These are phyloP conservation scores for Psilocybe azurescens DNA, from an alignment of 768 basidiomycete species.

Conservation along the genomic window DNA sequence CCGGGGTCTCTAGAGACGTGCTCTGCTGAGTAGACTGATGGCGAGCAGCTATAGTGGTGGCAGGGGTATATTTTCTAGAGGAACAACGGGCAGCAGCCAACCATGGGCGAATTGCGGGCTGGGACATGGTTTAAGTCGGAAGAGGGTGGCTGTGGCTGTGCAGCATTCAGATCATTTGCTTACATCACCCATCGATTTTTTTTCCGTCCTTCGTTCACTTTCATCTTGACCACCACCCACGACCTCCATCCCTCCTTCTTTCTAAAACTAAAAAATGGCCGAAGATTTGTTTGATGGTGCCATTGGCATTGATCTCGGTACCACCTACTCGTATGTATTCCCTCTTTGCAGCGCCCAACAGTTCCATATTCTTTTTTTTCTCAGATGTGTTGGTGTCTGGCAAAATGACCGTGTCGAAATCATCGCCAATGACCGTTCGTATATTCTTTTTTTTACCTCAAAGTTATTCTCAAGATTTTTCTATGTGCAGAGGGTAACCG, in stretches of 20 bases:
- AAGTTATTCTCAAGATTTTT: constrained; percentile 12
- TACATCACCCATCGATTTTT: constrained; percentile 65
- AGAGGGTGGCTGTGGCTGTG: constrained; percentile 48
- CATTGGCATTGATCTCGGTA: constrained; percentile 96
- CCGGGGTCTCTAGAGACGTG: constrained; percentile 45
- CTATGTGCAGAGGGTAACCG: constrained; percentile 86
- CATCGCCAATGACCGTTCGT: constrained; percentile 93
- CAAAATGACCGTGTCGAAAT: constrained; percentile 99
- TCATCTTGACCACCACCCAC: constrained; percentile 44
- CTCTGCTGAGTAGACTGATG: constrained; percentile 32
- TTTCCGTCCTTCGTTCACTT: constrained; percentile 44
- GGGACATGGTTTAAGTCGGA: constrained; percentile 39
- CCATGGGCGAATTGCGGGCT: constrained; percentile 41
- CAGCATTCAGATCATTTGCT: constrained; percentile 44
- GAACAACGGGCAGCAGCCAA: constrained; percentile 38
- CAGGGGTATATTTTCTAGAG: constrained; percentile 22
- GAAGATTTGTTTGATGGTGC: constrained; percentile 96
- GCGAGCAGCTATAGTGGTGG: constrained; percentile 21
- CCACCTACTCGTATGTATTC: constrained; percentile 82
- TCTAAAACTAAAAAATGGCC: constrained; percentile 62
- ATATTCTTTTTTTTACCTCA: neutral
- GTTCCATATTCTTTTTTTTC: constrained; percentile 34
- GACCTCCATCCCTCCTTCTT: constrained; percentile 32
- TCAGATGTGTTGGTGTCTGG: constrained; percentile 98
- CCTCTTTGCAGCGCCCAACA: constrained; percentile 1